phyloP scores from a whole-genome alignment of 148 eudicot genomes.

The Rheum nobile region DNA sequence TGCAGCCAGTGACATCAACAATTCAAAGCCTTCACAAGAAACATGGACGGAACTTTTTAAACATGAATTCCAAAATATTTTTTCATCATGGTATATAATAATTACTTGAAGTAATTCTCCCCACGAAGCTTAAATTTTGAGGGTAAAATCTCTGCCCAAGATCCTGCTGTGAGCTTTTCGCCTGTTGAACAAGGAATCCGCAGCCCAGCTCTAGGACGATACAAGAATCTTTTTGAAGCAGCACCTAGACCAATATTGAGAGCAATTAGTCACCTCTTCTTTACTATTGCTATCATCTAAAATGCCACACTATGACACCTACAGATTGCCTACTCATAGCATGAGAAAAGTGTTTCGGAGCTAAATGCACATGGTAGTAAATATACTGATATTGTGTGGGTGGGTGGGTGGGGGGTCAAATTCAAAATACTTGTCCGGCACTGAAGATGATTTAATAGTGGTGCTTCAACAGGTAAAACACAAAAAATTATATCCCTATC shows the following conservation, averaged over 20 bases:
- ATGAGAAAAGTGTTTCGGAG: not conserved
- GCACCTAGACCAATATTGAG: constrained; percentile 23
- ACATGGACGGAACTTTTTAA: not conserved
- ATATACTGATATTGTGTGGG: not conserved
- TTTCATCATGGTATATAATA: not conserved
- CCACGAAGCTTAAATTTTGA: constrained; percentile 64
- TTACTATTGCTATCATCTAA: not conserved
- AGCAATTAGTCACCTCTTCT: not conserved
- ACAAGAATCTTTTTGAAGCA: constrained; percentile 35
- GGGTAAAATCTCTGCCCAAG: constrained; percentile 59
- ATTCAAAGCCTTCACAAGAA: not conserved
- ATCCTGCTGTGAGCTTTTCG: constrained; percentile 40
- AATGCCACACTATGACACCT: not conserved
- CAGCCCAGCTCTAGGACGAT: constrained; percentile 61
- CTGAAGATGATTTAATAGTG: not conserved
- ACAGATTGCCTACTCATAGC: not conserved
- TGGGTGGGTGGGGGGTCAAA: too few species aligned
- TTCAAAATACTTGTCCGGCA: not conserved
- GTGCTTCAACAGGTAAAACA: not conserved
- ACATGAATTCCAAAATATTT: not conserved
- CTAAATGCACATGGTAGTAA: not conserved
- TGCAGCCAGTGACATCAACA: constrained; percentile 17
- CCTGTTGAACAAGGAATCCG: constrained; percentile 45
- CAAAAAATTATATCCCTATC: not conserved
- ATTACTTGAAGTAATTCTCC: constrained; percentile 51